phyloP scores from a whole-genome alignment of 176 grass and related monocot genomes.

The Raddia distichophylla region DNA sequence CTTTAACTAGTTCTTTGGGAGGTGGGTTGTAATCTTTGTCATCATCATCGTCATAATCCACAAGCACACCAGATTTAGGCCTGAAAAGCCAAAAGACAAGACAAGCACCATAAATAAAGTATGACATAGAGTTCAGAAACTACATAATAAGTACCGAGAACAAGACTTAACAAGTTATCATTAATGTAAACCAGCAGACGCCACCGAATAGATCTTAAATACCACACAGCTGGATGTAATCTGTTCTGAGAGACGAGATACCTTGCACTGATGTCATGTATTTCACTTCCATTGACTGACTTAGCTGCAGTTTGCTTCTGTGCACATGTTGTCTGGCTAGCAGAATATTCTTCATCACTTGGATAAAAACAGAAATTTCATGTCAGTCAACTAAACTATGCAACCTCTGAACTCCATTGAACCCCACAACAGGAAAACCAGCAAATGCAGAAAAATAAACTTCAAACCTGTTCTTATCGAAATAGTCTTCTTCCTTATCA shows the following conservation, averaged over 20 bases:
- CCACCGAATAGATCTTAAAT: slow-evolving; percentile 21
- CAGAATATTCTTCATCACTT: slow-evolving; percentile 74
- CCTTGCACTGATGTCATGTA: slow-evolving; percentile 51
- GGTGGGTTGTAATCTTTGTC: slow-evolving; percentile 55
- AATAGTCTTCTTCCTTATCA: slow-evolving; percentile 82
- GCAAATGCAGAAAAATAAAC: slow-evolving; percentile 37
- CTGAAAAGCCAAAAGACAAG: slow-evolving; percentile 50
- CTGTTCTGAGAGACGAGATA: slow-evolving; percentile 34
- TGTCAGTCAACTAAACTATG: slow-evolving; percentile 14
- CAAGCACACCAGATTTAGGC: slow-evolving; percentile 58
- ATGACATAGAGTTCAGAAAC: slow-evolving; percentile 19
- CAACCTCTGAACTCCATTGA: slow-evolving; percentile 29
- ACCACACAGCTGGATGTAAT: background rate
- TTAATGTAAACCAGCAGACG: slow-evolving; percentile 19
- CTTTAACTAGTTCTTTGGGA: slow-evolving; percentile 47
- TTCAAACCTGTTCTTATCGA: slow-evolving; percentile 71
- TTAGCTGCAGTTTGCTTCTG: slow-evolving; percentile 46
- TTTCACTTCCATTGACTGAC: slow-evolving; percentile 51
- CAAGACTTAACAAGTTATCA: slow-evolving; percentile 7
- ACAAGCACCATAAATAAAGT: slow-evolving; percentile 18
- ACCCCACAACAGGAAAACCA: slow-evolving; percentile 34
- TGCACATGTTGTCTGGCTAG: slow-evolving; percentile 33
- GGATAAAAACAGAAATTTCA: slow-evolving; percentile 35
- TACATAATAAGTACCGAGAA: slow-evolving; percentile 35
- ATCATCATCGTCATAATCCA: slow-evolving; percentile 52